phyloP scores from a whole-genome alignment of 2,329 filamentous ascomycete species.

The Venturia carpophila region DNA sequence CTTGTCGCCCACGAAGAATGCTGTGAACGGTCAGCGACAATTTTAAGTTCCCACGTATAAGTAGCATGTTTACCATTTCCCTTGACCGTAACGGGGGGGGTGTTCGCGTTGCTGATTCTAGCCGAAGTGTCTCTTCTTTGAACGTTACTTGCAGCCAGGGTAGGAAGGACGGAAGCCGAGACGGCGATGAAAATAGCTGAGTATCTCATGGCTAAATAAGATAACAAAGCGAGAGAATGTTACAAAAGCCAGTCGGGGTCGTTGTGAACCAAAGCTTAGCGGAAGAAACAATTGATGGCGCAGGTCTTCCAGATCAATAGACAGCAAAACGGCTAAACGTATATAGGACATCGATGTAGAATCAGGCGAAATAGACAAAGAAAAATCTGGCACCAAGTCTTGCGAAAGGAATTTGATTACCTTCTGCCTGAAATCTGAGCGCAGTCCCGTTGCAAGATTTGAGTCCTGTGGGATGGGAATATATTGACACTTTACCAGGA shows the following conservation, averaged over 20 bases:
- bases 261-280: background rate
- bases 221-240: background rate
- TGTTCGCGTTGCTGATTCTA: conserved; percentile 7
- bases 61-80: background rate
- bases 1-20: conserved; percentile 55
- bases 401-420: background rate
- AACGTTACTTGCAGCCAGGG: background rate
- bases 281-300: background rate
- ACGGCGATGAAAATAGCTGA: background rate
- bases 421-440: conserved; percentile 1
- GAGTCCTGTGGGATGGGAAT: background rate
- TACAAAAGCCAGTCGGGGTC: background rate
- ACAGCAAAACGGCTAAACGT: background rate
- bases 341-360: background rate
- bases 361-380: background rate
- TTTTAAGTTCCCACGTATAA: background rate
- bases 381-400: background rate
- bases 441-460: background rate
- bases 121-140: background rate
- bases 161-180: conserved; percentile 9
- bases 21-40: conserved; percentile 22
- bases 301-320: background rate
- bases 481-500: conserved; percentile 14
- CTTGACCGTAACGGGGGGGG: conserved; percentile 16
- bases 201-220: background rate